Conservation (phyloP, 306 rosid species). For the Gleditsia sinensis region DNA sequence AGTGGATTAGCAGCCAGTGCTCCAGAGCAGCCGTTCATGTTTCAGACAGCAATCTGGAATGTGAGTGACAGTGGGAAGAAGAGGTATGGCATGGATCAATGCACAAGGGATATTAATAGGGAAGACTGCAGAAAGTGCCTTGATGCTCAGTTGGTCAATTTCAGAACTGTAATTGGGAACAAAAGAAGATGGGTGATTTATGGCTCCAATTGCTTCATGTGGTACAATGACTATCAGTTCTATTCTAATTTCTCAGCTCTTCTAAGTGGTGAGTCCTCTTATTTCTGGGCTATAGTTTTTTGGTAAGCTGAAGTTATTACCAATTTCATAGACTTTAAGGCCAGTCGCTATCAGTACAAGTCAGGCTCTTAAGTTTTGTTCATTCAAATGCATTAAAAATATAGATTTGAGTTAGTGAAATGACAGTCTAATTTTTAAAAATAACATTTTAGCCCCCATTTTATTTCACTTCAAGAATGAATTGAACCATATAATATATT, state of each 20-base stretch:
- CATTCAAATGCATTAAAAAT: no score
- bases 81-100: slow-evolving; percentile 72
- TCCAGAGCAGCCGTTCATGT: slow-evolving; percentile 41
- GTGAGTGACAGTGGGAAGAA: slow-evolving; percentile 42
- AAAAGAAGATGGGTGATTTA: slow-evolving; percentile 61
- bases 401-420: no score
- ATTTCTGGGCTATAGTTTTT: background rate
- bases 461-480: no score
- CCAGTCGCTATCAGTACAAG: no score
- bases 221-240: slow-evolving; percentile 63
- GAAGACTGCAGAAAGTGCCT: slow-evolving; percentile 49
- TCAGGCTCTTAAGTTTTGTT: no score
- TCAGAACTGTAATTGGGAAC: slow-evolving; percentile 46
- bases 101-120: slow-evolving; percentile 56
- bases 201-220: slow-evolving; percentile 62
- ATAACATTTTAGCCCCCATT: no score
- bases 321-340: no score
- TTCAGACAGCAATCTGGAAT: slow-evolving; percentile 38
- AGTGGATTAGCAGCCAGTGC: slow-evolving; percentile 38
- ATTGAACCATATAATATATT: no score
- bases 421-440: no score
- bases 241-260: slow-evolving; percentile 46
- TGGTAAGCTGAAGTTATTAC: background rate
- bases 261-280: slow-evolving; percentile 50
- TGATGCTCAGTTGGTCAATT: slow-evolving; percentile 43